phyloP scores from a whole-genome alignment of 768 basidiomycete genomes.

The Symmetrospora coprosmae region DNA sequence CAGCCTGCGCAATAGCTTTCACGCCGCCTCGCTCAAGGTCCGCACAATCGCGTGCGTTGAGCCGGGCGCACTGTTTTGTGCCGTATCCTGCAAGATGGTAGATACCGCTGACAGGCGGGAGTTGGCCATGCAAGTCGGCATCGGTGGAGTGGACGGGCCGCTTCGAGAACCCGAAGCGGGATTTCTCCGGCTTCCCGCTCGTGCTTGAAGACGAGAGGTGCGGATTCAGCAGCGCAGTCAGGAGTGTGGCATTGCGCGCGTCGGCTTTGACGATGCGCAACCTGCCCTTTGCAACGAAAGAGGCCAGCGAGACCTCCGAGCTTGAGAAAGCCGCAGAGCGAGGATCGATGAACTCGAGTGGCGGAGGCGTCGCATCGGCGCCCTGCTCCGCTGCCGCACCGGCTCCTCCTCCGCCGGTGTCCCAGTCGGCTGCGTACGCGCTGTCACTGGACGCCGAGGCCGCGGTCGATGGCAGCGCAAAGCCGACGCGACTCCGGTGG shows the following conservation, averaged over 20 bases:
- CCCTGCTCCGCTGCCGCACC: too few species aligned
- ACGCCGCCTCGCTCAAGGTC: conserved; percentile 26
- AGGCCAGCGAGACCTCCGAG: conserved; percentile 12
- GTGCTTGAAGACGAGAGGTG: not conserved
- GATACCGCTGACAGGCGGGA: conserved; percentile 28
- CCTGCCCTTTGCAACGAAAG: conserved; percentile 20
- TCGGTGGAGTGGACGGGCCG: not conserved
- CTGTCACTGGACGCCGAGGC: too few species aligned
- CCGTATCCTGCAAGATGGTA: conserved; percentile 30
- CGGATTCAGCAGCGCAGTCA: conserved; percentile 20
- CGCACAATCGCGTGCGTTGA: conserved; percentile 28
- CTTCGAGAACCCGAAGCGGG: not conserved
- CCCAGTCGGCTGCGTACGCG: too few species aligned
- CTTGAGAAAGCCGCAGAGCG: conserved; percentile 18
- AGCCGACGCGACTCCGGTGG: conserved; percentile 22
- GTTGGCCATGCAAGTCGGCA: not conserved
- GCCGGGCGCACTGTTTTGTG: conserved; percentile 13
- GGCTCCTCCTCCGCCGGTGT: too few species aligned
- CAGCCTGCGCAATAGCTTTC: conserved; percentile 15
- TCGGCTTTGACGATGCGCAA: conserved; percentile 27
- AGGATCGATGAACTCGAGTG: conserved; percentile 14
- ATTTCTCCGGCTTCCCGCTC: conserved; percentile 18
- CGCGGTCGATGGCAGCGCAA: conserved; percentile 1
- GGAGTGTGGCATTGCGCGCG: conserved; percentile 19
- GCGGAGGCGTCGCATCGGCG: conserved; percentile 3